Evolutionary conservation across 2,329 filamentous ascomycete species (phyloP), one percentile per base, ranked within the genome.

Genomic region (Scopulariopsis brevicaulis): DNA sequence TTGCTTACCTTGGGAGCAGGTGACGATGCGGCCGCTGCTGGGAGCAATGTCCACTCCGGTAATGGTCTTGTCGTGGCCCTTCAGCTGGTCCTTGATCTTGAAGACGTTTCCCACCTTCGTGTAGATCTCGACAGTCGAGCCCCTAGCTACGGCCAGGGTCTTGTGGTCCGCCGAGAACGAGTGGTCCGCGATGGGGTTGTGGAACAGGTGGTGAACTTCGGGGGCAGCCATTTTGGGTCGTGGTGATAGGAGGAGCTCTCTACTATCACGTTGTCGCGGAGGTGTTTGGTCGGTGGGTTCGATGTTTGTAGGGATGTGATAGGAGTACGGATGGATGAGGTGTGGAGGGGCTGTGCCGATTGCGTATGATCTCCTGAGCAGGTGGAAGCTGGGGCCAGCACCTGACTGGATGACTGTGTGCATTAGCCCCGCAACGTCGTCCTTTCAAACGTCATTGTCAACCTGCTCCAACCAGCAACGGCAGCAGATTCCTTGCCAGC

Each of bases 31-130:
- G 59, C 94, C 93, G 64, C 85, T 93, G 62, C 83, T 84, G 20
- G 91, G 89, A 1, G 94, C 93, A 75, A 99, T 96, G 68, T 99
- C 94, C 25, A 99, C 90, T 65, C 94, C 87, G 1, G 94, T 99
- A 56, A 99, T 90, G 1, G 86, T 92, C 78, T 99, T 99, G 73
- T 99, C 95, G 68, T 99, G 94, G 52, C 92, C 94, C 69, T 92
- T 94, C 60, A 99, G 80, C 75, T 96, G 90, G 71, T 97, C 91
- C 70, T 93, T 86, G 63, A 96, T 78, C 70, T 84, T 84, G 75
- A 92, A 96, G 63, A 84, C 82, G 67, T 77, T 84, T 68, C 89
- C 90, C 59, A 80, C 80, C 65, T 79, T 82, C 66, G 81, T 77
- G 72, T 96, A 97, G 50, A 99, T 85, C 78, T 96, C 91, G 67